Evolutionary conservation across 1,284 basidiomycete genomes (phyloP).

Genomic region (Malassezia cuniculi): DNA sequence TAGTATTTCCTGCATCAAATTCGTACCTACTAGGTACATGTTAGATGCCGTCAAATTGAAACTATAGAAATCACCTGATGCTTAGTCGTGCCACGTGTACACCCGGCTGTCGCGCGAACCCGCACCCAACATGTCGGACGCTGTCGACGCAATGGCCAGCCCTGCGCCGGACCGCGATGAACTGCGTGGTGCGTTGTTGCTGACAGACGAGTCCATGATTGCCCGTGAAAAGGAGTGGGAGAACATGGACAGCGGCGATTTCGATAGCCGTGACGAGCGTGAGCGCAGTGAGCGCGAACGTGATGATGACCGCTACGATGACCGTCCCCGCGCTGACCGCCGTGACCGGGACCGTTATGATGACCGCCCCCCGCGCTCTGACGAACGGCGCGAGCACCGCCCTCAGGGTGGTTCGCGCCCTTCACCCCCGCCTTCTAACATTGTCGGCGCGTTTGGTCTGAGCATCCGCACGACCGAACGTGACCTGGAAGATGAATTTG

Average conservation of each 20-base stretch:
- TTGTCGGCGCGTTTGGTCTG: constrained; percentile 89
- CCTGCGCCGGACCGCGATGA: not conserved
- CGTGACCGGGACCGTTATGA: constrained; percentile 1
- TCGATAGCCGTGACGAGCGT: constrained; percentile 13
- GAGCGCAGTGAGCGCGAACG: constrained; percentile 15
- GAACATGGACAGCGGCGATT: constrained; percentile 12
- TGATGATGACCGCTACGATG: not conserved
- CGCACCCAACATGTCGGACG: too few relatives aligned
- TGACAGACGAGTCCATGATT: not conserved
- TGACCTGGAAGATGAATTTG: constrained; percentile 87
- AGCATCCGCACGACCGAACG: constrained; percentile 86
- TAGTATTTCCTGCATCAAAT: too few relatives aligned
- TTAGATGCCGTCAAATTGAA: too few relatives aligned
- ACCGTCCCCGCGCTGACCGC: not conserved
- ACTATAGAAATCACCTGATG: too few relatives aligned
- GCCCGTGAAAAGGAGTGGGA: constrained; percentile 12
- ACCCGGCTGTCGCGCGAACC: too few relatives aligned
- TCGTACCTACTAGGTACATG: too few relatives aligned
- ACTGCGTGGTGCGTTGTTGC: not conserved
- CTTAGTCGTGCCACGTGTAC: too few relatives aligned
- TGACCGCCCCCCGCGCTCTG: constrained; percentile 1
- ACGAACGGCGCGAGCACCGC: not conserved
- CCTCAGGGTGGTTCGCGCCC: constrained; percentile 16
- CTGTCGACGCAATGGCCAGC: constrained; percentile 6
- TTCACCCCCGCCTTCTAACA: constrained; percentile 61